phyloP scores from a whole-genome alignment of 2,329 filamentous ascomycete genomes.

The Cercospora zeae-maydis region DNA sequence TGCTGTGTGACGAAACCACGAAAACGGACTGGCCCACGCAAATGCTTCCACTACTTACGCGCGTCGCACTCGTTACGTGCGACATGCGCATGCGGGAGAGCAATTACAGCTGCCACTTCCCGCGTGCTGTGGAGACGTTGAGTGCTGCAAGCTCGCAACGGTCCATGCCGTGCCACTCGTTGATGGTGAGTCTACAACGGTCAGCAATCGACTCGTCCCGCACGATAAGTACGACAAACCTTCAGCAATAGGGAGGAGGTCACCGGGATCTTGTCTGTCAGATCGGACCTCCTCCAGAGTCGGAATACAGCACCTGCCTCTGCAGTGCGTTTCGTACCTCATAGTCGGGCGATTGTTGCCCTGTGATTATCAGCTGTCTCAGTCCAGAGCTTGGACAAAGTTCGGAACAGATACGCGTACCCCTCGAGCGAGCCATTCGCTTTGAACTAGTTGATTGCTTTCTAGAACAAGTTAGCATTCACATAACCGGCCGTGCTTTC shows the following conservation, averaged over 20 bases:
- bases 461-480: slow-evolving; percentile 9
- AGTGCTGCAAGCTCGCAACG: background rate
- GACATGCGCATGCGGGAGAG: slow-evolving; percentile 7
- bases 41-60: background rate
- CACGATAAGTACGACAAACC: background rate
- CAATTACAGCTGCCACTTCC: slow-evolving; percentile 5
- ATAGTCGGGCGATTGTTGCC: slow-evolving; percentile 17
- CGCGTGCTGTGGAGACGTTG: background rate
- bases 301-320: slow-evolving; percentile 20
- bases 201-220: background rate
- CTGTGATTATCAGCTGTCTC: slow-evolving; percentile 2
- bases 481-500: background rate
- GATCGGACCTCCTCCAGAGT: slow-evolving; percentile 19
- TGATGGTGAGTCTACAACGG: background rate
- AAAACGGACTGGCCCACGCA: background rate
- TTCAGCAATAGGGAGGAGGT: slow-evolving; percentile 8
- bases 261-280: slow-evolving; percentile 17
- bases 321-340: slow-evolving; percentile 21
- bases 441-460: slow-evolving; percentile 15
- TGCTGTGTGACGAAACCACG: slow-evolving; percentile 9
- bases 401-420: background rate
- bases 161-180: slow-evolving; percentile 4
- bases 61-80: slow-evolving; percentile 6
- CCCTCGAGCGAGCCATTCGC: slow-evolving; percentile 21
- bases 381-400: background rate